Percentiles rank a stretch among this genome's conserved stretches.
These are phyloP conservation scores for Arctium minus DNA, from an alignment of 129 eudicot species.

Conservation along the genomic window DNA sequence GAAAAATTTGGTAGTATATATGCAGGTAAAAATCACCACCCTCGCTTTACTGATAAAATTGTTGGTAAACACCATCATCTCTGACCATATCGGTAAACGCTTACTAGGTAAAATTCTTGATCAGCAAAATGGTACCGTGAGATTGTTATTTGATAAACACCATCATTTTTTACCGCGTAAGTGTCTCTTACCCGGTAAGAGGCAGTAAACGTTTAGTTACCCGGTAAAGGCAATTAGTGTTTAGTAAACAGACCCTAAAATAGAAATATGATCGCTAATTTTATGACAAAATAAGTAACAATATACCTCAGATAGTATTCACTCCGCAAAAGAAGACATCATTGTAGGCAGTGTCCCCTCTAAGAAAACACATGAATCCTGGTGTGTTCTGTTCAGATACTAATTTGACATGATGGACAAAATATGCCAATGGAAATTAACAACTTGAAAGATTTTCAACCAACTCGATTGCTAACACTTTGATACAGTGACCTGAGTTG, in stretches of 20 bases:
- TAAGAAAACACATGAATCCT: slow-evolving; percentile 8
- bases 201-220: too few species aligned
- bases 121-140: too few species aligned
- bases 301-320: neutral
- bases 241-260: neutral
- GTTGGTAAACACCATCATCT: too few species aligned
- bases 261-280: neutral
- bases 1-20: too few species aligned
- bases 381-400: slow-evolving; percentile 18
- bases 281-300: neutral
- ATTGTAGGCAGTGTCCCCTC: neutral
- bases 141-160: too few species aligned
- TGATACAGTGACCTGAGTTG: slow-evolving; percentile 83
- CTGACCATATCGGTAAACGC: too few species aligned
- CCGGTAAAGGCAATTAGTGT: too few species aligned
- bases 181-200: too few species aligned
- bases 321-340: neutral
- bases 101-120: too few species aligned
- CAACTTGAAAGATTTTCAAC: slow-evolving; percentile 40
- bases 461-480: slow-evolving; percentile 73
- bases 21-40: too few species aligned
- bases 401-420: slow-evolving; percentile 32
- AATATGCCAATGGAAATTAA: slow-evolving; percentile 21
- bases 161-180: too few species aligned
- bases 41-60: too few species aligned